phyloP scores from a whole-genome alignment of 2,329 filamentous ascomycete species.

The Arthrobotrys musiformis region DNA sequence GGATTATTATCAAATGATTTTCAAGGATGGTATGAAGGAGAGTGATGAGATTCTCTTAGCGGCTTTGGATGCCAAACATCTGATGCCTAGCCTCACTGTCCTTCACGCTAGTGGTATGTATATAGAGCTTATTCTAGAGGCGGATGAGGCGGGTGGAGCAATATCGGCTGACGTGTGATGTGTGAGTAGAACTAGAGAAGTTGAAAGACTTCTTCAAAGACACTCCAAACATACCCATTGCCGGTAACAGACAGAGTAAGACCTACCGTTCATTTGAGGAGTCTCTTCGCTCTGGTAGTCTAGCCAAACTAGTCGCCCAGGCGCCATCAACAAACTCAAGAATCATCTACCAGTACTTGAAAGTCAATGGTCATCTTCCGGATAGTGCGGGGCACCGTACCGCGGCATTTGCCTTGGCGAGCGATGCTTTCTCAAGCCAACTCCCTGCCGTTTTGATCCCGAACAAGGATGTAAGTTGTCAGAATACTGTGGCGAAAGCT shows the following conservation, averaged over 20 bases:
- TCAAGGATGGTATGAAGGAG: conserved; percentile 27
- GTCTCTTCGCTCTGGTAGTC: background rate
- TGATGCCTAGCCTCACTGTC: background rate
- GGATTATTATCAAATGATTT: conserved; percentile 43
- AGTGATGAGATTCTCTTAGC: conserved; percentile 32
- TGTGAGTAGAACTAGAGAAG: background rate
- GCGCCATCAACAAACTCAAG: background rate
- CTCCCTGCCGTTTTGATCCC: conserved; percentile 41
- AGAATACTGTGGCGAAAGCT: background rate
- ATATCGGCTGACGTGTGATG: background rate
- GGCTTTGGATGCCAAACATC: conserved; percentile 34
- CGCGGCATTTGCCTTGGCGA: conserved; percentile 41
- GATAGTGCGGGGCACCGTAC: conserved; percentile 14
- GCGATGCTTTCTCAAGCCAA: conserved; percentile 48
- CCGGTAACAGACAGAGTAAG: background rate
- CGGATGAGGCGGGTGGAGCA: background rate
- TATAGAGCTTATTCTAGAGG: background rate
- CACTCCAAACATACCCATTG: conserved; percentile 20
- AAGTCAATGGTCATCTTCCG: conserved; percentile 29
- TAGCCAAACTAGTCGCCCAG: background rate
- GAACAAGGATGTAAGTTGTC: conserved; percentile 28
- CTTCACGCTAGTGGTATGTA: conserved; percentile 28
- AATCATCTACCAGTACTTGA: conserved; percentile 26
- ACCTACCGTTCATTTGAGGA: background rate
- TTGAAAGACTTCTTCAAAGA: conserved; percentile 15